Evolutionary conservation across 1,284 basidiomycete species (phyloP).

Genomic region (Rhodotorula sp.): DNA sequence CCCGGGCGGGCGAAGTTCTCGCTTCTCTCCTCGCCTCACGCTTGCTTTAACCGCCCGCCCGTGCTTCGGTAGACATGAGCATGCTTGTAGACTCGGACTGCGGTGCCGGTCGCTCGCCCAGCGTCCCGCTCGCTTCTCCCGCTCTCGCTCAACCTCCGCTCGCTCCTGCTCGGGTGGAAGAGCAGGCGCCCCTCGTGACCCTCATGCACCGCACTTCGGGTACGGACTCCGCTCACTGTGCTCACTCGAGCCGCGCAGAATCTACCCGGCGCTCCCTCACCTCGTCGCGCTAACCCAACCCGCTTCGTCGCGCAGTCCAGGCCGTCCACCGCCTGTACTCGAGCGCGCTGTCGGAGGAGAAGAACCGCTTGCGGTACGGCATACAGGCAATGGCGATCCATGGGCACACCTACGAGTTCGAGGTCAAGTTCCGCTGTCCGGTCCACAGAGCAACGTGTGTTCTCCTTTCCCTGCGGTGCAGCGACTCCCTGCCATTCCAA

Average conservation of each 20-base stretch:
- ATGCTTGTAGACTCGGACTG: constrained; percentile 2
- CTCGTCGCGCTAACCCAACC: not conserved
- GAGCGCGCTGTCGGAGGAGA: not conserved
- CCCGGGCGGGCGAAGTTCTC: too few species aligned
- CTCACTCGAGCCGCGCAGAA: too few species aligned
- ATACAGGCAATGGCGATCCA: constrained; percentile 13
- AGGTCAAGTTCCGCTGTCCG: constrained; percentile 24
- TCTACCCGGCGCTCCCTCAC: not conserved
- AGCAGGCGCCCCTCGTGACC: constrained; percentile 8
- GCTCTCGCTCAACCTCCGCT: not conserved
- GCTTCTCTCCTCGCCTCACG: too few species aligned
- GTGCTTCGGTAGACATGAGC: too few species aligned
- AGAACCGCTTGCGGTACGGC: constrained; percentile 21
- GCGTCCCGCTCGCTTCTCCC: not conserved
- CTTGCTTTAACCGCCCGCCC: too few species aligned
- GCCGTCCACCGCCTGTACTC: constrained; percentile 30
- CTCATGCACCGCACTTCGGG: not conserved
- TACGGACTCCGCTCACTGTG: not conserved
- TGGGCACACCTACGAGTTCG: constrained; percentile 32
- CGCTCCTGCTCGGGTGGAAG: not conserved
- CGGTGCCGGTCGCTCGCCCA: too few species aligned
- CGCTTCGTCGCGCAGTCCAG: not conserved
- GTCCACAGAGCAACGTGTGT: constrained; percentile 28
- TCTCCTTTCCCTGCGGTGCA: too few species aligned
- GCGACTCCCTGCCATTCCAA: not conserved